Evolutionary conservation across 2,329 filamentous ascomycete species (phyloP).

Genomic region (Claviceps humidiphila): DNA sequence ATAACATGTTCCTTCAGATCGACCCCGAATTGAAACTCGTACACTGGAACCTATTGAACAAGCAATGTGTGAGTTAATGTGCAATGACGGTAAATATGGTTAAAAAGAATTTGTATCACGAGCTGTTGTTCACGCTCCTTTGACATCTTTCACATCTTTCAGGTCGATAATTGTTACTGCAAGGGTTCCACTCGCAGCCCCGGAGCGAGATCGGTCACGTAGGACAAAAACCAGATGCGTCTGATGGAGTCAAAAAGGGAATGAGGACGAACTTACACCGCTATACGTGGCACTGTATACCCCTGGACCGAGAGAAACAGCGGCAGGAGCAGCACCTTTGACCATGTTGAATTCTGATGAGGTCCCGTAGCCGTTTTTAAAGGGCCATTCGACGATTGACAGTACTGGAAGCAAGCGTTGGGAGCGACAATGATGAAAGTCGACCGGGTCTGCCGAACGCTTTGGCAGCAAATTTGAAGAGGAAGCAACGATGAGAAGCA

Average conservation of each 20-base stretch:
- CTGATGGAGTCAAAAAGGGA: not conserved
- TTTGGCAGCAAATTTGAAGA: too few species aligned
- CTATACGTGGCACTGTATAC: slow-evolving; percentile 59
- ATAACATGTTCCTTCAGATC: slow-evolving; percentile 83
- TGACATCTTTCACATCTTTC: not conserved
- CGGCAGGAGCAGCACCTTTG: slow-evolving; percentile 23
- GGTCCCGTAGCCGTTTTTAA: not conserved
- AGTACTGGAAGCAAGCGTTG: not conserved
- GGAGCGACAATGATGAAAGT: not conserved
- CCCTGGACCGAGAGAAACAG: slow-evolving; percentile 26
- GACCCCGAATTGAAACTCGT: slow-evolving; percentile 75
- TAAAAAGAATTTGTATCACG: too few species aligned
- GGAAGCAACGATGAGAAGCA: not conserved
- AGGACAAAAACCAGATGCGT: not conserved
- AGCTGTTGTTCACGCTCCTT: not conserved
- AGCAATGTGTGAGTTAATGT: not conserved
- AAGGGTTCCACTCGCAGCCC: not conserved
- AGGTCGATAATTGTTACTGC: not conserved
- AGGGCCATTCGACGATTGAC: not conserved
- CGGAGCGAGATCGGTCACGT: not conserved
- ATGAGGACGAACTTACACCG: slow-evolving; percentile 37
- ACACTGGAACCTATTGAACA: slow-evolving; percentile 66
- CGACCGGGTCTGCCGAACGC: too few species aligned
- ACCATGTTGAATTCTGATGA: slow-evolving; percentile 28
- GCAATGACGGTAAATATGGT: not conserved